phyloP scores from a whole-genome alignment of 2,329 filamentous ascomycete species.

The Plenodomus lindquistii region DNA sequence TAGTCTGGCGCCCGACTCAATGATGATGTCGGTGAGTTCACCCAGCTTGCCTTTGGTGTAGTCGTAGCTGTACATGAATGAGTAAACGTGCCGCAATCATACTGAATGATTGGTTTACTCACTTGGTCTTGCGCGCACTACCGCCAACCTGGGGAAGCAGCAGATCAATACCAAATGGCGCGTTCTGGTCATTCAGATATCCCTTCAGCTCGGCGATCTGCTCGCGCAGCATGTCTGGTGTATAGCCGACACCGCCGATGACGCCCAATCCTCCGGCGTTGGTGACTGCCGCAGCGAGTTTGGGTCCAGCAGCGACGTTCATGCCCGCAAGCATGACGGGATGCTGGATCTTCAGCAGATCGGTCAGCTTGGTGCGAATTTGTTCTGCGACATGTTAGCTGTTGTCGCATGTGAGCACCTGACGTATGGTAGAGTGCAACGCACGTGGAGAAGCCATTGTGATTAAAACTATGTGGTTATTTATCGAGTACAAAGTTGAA shows the following conservation, averaged over 20 bases:
- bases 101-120: constrained; percentile 19
- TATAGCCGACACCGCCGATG: constrained; percentile 94
- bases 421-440: constrained; percentile 42
- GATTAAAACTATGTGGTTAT: constrained; percentile 5
- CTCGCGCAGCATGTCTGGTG: constrained; percentile 93
- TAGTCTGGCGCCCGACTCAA: constrained; percentile 85
- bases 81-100: constrained; percentile 1
- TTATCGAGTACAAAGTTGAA: background rate
- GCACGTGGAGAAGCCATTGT: constrained; percentile 80
- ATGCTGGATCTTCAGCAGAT: constrained; percentile 98
- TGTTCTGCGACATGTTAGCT: constrained; percentile 62
- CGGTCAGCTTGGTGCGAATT: constrained; percentile 88
- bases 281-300: constrained; percentile 93
- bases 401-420: constrained; percentile 21
- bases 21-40: constrained; percentile 88
- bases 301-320: constrained; percentile 97
- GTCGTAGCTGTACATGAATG: constrained; percentile 72
- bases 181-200: constrained; percentile 85
- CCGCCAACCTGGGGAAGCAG: constrained; percentile 94
- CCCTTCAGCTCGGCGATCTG: constrained; percentile 94
- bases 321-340: constrained; percentile 95
- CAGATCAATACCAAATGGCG: constrained; percentile 92
- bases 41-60: constrained; percentile 99
- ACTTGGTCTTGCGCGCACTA: constrained; percentile 93
- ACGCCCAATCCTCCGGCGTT: constrained; percentile 97